phyloP scores from a whole-genome alignment of 495 filamentous ascomycete species.

The Aspergillus wentii region DNA sequence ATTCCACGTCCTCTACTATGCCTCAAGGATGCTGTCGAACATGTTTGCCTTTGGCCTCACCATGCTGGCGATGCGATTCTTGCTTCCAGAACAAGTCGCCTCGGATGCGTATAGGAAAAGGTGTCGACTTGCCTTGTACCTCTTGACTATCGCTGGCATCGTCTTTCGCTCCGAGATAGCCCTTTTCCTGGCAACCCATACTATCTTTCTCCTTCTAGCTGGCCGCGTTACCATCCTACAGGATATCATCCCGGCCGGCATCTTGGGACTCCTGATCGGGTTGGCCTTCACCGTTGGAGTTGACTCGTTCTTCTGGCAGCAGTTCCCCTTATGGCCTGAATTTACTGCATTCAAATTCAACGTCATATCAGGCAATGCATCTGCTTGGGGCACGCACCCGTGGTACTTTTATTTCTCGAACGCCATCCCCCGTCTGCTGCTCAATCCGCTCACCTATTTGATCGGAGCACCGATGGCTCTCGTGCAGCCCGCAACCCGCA shows the following conservation, averaged over 20 bases:
- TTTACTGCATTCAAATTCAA: conserved; percentile 89
- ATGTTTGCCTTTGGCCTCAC: conserved; percentile 91
- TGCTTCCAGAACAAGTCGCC: conserved; percentile 52
- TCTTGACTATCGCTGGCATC: conserved; percentile 77
- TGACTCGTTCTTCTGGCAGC: conserved; percentile 92
- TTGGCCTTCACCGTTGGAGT: conserved; percentile 63
- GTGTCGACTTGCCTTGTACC: conserved; percentile 52
- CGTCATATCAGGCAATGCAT: conserved; percentile 61
- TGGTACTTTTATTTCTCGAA: conserved; percentile 83
- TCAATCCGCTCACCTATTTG: conserved; percentile 65
- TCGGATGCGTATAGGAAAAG: conserved; percentile 34
- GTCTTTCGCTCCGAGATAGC: conserved; percentile 90
- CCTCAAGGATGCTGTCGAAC: conserved; percentile 87
- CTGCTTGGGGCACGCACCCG: conserved; percentile 81
- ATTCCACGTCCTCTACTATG: conserved; percentile 93
- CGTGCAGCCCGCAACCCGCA: conserved; percentile 43
- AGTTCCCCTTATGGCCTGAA: conserved; percentile 80
- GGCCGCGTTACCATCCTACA: conserved; percentile 48
- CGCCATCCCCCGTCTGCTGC: conserved; percentile 73
- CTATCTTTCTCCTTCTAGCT: conserved; percentile 47
- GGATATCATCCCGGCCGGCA: conserved; percentile 62
- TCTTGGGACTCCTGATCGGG: conserved; percentile 56
- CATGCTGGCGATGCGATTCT: conserved; percentile 63
- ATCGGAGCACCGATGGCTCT: conserved; percentile 65
- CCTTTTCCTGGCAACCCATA: conserved; percentile 59